Percentiles rank a stretch among this genome's conserved stretches.
Conservation (phyloP, 306 rosid species). For the Cucurbita moschata region DNA sequence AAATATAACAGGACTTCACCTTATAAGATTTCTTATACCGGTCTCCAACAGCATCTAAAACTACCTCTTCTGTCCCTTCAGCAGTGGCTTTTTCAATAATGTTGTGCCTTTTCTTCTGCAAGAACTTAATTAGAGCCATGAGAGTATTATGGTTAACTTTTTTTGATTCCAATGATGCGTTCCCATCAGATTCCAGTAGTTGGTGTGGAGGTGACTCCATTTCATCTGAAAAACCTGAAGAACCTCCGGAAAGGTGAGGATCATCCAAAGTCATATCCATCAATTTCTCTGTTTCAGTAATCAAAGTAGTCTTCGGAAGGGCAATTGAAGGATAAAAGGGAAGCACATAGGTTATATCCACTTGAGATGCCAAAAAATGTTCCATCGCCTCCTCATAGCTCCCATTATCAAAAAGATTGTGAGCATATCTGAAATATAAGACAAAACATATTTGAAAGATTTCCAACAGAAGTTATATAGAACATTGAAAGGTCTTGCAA, state of each 20-base stretch:
- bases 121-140: conserved; percentile 88
- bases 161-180: conserved; percentile 60
- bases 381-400: conserved; percentile 97
- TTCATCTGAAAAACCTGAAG: conserved; percentile 79
- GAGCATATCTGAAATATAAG: conserved; percentile 62
- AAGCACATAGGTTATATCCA: conserved; percentile 77
- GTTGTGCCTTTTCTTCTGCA: conserved; percentile 71
- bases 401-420: conserved; percentile 84
- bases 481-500: neutral
- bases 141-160: conserved; percentile 85
- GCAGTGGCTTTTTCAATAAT: conserved; percentile 89
- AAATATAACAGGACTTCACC: conserved; percentile 26
- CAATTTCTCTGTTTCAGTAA: conserved; percentile 58
- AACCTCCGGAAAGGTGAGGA: conserved; percentile 53
- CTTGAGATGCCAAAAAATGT: conserved; percentile 84
- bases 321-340: conserved; percentile 67
- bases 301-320: conserved; percentile 68
- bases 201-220: conserved; percentile 45
- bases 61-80: conserved; percentile 97
- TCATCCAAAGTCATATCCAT: conserved; percentile 38
- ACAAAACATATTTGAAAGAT: neutral
- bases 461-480: neutral
- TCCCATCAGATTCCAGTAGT: conserved; percentile 48
- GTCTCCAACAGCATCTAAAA: conserved; percentile 83
- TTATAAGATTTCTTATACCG: conserved; percentile 67